Evolutionary conservation across 2,329 filamentous ascomycete genomes (phyloP).

Genomic region (Aureobasidium lini): DNA sequence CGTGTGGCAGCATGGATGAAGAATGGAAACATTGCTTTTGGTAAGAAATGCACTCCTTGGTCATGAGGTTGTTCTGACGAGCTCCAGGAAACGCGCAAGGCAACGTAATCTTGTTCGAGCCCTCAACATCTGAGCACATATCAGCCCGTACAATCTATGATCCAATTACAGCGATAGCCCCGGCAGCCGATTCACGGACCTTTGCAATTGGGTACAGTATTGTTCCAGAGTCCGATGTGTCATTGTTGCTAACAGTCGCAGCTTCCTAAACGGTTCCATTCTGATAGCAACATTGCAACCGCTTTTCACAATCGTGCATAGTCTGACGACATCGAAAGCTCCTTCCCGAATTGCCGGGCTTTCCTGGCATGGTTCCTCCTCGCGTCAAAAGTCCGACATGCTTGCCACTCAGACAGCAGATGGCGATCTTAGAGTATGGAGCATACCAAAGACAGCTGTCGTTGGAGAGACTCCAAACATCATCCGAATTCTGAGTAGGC

Average conservation of each 20-base stretch:
- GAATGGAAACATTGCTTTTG: constrained; percentile 94
- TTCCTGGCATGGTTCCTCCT: constrained; percentile 93
- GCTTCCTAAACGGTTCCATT: constrained; percentile 91
- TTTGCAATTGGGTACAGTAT: constrained; percentile 80
- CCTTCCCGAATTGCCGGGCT: constrained; percentile 83
- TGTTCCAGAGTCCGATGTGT: neutral
- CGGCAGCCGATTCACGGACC: constrained; percentile 80
- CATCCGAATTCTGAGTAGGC: constrained; percentile 75
- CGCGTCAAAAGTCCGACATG: constrained; percentile 97
- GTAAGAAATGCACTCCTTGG: constrained; percentile 46
- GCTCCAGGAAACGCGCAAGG: constrained; percentile 77
- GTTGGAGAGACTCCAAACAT: constrained; percentile 68
- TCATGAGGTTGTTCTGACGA: constrained; percentile 2
- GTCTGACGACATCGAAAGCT: constrained; percentile 71
- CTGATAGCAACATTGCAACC: constrained; percentile 84
- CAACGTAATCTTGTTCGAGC: constrained; percentile 90
- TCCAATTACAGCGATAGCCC: constrained; percentile 86
- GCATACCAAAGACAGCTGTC: constrained; percentile 73
- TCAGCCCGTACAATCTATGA: constrained; percentile 90
- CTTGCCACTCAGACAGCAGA: constrained; percentile 86
- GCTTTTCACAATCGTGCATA: constrained; percentile 88
- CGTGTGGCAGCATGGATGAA: constrained; percentile 89
- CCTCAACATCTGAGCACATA: constrained; percentile 84
- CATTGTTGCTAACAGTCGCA: constrained; percentile 30
- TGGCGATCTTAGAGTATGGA: constrained; percentile 93